Percentiles rank a stretch among this genome's conserved stretches.
These are phyloP conservation scores for Auricularia sp. DNA, from an alignment of 768 basidiomycete species.

Conservation along the genomic window DNA sequence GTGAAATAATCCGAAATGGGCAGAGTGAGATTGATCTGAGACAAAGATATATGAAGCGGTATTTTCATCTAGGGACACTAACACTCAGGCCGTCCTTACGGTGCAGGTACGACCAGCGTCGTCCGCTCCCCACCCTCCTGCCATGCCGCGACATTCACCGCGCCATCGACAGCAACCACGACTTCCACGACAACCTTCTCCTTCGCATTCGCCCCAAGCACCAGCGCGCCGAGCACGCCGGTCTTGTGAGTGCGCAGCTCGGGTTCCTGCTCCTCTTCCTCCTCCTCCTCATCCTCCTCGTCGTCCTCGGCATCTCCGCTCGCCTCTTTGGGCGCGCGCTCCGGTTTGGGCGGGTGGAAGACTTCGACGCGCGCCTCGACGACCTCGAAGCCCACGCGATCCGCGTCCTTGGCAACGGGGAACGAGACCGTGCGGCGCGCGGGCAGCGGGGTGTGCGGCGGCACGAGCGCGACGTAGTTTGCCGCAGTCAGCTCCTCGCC, in stretches of 20 bases:
- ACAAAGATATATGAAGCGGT: no score
- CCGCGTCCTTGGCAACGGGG: constrained; percentile 38
- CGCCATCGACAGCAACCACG: constrained; percentile 25
- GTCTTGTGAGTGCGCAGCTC: neutral
- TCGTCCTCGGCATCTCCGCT: constrained; percentile 38
- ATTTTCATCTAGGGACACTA: no score
- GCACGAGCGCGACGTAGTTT: constrained; percentile 54
- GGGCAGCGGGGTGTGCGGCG: constrained; percentile 65
- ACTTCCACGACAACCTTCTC: constrained; percentile 40
- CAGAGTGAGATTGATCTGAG: no score
- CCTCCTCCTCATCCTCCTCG: constrained; percentile 33
- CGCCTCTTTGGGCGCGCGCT: constrained; percentile 37
- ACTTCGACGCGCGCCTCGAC: constrained; percentile 66
- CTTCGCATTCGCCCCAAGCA: constrained; percentile 13
- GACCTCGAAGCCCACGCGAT: constrained; percentile 53
- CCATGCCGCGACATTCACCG: constrained; percentile 28
- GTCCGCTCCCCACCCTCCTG: constrained; percentile 17
- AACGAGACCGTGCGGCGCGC: constrained; percentile 50
- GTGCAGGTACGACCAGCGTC: no score
- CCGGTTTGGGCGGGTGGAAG: constrained; percentile 27
- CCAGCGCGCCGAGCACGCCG: neutral
- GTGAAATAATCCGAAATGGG: no score
- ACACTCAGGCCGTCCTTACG: no score
- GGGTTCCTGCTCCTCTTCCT: constrained; percentile 50
- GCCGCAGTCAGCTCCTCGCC: constrained; percentile 24